These are phyloP conservation scores for Tolypocladium ovalisporum DNA, from an alignment of 2,329 filamentous ascomycete species.

Conservation along the genomic window DNA sequence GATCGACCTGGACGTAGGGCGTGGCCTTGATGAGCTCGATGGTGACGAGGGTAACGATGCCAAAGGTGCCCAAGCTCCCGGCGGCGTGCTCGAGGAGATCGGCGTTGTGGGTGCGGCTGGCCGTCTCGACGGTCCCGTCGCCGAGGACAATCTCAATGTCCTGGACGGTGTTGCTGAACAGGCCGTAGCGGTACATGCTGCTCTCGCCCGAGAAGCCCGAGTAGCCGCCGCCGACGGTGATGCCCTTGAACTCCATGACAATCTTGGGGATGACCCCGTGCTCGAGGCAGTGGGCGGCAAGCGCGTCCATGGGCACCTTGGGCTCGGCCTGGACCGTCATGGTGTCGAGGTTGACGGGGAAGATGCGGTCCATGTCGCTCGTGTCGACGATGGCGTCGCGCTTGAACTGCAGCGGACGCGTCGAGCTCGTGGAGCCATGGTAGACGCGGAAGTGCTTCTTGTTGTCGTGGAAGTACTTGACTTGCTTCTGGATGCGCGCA, in stretches of 20 bases:
- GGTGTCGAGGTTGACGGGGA: slow-evolving; percentile 35
- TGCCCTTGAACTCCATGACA: slow-evolving; percentile 49
- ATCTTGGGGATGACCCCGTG: slow-evolving; percentile 42
- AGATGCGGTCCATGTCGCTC: slow-evolving; percentile 38
- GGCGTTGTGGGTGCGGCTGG: slow-evolving; percentile 30
- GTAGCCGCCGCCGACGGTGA: slow-evolving; percentile 47
- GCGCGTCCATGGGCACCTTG: slow-evolving; percentile 46
- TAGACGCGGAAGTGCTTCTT: slow-evolving; percentile 43
- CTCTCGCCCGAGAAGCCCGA: slow-evolving; percentile 45
- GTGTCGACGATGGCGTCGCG: slow-evolving; percentile 39
- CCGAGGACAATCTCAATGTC: slow-evolving; percentile 44
- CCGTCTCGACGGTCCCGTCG: slow-evolving; percentile 36
- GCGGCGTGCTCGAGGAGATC: slow-evolving; percentile 43
- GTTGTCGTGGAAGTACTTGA: slow-evolving; percentile 16
- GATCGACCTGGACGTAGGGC: slow-evolving; percentile 37
- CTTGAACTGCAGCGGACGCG: slow-evolving; percentile 30
- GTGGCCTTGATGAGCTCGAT: slow-evolving; percentile 37
- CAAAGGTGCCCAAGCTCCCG: slow-evolving; percentile 42
- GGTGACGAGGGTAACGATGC: slow-evolving; percentile 44
- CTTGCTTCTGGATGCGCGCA: slow-evolving; percentile 13
- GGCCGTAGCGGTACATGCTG: slow-evolving; percentile 44
- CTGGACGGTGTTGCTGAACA: slow-evolving; percentile 42
- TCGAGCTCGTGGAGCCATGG: slow-evolving; percentile 52
- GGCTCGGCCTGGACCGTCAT: slow-evolving; percentile 44
- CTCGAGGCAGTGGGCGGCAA: slow-evolving; percentile 39